Conservation (phyloP, 768 basidiomycete species). For the Boletus subparvulus region DNA sequence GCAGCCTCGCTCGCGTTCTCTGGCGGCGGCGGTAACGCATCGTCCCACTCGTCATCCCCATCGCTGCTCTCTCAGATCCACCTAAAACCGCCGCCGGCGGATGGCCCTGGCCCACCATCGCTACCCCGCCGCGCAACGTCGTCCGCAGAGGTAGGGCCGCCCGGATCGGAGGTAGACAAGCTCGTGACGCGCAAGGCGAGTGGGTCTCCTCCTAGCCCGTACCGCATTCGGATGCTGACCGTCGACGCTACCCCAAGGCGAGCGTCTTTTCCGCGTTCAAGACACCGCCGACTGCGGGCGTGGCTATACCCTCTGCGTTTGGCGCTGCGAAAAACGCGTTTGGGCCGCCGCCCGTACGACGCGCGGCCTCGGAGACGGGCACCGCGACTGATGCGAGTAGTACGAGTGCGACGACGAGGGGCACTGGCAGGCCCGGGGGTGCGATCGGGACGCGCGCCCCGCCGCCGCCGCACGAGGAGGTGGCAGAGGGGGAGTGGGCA, state of each 20-base stretch:
- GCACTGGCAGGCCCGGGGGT: not conserved
- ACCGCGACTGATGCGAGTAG: not conserved
- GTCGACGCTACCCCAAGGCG: slow-evolving; percentile 4
- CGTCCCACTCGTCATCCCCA: not conserved
- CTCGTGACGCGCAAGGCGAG: slow-evolving; percentile 29
- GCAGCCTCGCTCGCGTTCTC: slow-evolving; percentile 54
- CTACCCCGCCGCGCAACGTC: not conserved
- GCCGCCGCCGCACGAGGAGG: slow-evolving; percentile 25
- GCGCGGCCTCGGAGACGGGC: slow-evolving; percentile 24
- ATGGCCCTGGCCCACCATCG: not conserved
- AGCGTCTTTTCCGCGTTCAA: slow-evolving; percentile 26
- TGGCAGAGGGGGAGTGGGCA: slow-evolving; percentile 65
- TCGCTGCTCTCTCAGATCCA: not conserved
- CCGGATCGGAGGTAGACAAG: slow-evolving; percentile 27
- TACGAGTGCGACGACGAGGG: too few relatives aligned
- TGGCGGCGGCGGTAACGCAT: not conserved
- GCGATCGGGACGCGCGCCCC: slow-evolving; percentile 13
- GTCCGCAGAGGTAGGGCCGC: not conserved
- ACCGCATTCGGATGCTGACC: too few relatives aligned
- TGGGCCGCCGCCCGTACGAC: slow-evolving; percentile 53
- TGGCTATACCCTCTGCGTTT: slow-evolving; percentile 40
- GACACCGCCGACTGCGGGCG: slow-evolving; percentile 40
- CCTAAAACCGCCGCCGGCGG: not conserved
- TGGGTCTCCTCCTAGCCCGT: not conserved
- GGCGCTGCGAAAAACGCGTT: slow-evolving; percentile 43